phyloP scores from a whole-genome alignment of 257 asterid species.

The Solanum peruvianum region DNA sequence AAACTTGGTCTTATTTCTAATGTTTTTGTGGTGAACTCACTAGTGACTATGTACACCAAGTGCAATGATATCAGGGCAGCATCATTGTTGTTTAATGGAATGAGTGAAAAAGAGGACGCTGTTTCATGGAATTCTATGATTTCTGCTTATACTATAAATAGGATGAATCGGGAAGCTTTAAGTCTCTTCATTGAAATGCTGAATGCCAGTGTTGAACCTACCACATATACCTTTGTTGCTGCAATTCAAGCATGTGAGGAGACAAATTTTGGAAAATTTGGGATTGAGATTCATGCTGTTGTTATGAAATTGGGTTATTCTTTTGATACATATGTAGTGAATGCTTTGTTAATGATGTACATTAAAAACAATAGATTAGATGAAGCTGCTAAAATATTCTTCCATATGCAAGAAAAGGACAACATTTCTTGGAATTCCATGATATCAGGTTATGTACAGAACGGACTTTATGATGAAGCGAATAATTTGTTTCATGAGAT shows the following conservation, averaged over 20 bases:
- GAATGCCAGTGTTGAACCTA: constrained; percentile 27
- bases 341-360: constrained; percentile 69
- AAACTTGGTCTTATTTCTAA: constrained; percentile 38
- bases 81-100: constrained; percentile 30
- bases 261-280: constrained; percentile 24
- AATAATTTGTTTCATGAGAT: constrained; percentile 33
- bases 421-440: constrained; percentile 72
- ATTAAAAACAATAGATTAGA: constrained; percentile 32
- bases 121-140: constrained; percentile 74
- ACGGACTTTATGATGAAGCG: constrained; percentile 35
- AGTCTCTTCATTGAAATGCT: constrained; percentile 38
- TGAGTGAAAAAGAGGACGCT: constrained; percentile 32
- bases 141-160: constrained; percentile 33
- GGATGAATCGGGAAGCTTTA: constrained; percentile 40
- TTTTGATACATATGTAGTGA: constrained; percentile 39
- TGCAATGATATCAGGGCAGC: constrained; percentile 35
- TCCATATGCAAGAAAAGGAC: constrained; percentile 32
- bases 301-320: constrained; percentile 27
- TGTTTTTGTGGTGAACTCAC: constrained; percentile 44
- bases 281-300: constrained; percentile 42
- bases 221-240: constrained; percentile 67
- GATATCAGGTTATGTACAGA: constrained; percentile 60
- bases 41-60: constrained; percentile 47
- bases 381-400: constrained; percentile 48
- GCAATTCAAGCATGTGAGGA: constrained; percentile 65